Evolutionary conservation across 2,329 filamentous ascomycete genomes (phyloP).

Genomic region (Magnaporthiopsis poae): DNA sequence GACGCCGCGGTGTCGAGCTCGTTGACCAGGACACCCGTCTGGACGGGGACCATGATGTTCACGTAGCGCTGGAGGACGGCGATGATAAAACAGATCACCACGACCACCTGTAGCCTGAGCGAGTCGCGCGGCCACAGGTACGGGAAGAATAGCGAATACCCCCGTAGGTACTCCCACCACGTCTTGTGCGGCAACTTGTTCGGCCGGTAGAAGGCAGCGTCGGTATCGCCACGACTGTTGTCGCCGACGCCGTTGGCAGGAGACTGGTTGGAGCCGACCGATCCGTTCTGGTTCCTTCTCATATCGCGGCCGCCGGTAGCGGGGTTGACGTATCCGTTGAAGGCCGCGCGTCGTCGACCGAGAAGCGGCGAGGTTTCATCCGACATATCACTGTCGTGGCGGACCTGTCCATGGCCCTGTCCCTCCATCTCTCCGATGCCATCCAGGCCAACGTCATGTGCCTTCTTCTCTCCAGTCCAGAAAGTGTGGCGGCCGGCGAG

Average conservation of each 20-base stretch:
- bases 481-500: conserved; percentile 32
- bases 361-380: conserved; percentile 58
- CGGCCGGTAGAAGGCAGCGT: conserved; percentile 78
- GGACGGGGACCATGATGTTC: conserved; percentile 75
- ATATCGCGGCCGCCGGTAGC: conserved; percentile 11
- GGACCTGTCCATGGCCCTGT: conserved; percentile 17
- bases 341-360: conserved; percentile 29
- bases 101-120: conserved; percentile 60
- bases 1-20: conserved; percentile 41
- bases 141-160: conserved; percentile 88
- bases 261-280: not conserved
- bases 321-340: conserved; percentile 28
- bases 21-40: conserved; percentile 72
- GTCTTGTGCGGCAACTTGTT: conserved; percentile 75
- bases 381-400: not conserved
- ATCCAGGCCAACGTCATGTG: conserved; percentile 29
- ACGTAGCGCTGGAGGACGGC: conserved; percentile 72
- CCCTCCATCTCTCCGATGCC: not conserved
- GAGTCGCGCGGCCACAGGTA: conserved; percentile 92
- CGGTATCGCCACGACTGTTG: conserved; percentile 40
- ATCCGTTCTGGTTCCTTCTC: conserved; percentile 11
- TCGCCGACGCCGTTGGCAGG: not conserved
- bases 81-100: conserved; percentile 71
- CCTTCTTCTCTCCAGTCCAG: conserved; percentile 29
- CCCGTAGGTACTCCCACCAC: conserved; percentile 92